Evolutionary conservation across 2,329 filamentous ascomycete genomes (phyloP), one percentile per base, ranked within the genome.

Genomic region (Penicillium hesseltinei): DNA sequence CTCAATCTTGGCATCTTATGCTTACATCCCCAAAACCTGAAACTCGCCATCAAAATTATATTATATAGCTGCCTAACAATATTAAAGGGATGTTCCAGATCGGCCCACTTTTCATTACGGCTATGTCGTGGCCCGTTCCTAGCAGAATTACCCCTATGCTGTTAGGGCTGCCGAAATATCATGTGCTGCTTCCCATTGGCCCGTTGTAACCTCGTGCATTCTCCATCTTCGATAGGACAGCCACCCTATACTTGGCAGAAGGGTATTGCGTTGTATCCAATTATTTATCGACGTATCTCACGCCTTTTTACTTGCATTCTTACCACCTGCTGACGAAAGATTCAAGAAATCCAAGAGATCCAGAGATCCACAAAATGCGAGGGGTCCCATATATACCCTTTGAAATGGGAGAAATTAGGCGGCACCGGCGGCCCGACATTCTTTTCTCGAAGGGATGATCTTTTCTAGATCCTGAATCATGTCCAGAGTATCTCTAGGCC

Each of bases 91-190:
- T 43, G 23, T 54, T 43, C 50, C 48, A 54, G 59, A 59, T 56
- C 11, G 59, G 57, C 53, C 62, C 62, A 63, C 62, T 64, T 64
- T 64, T 62, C 56, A 61, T 61, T 58, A 58, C 39, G 45, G 43
- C 51, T 39, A 60, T 54, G 58, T 49, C 47, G 56, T 63, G 60
- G 60, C 46, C 62, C 62, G 62, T 61, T 57, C 60, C 58, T 60
- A 64, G 60, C 23, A 19, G 47, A 39, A 43, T 56, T 55, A 42
- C 40, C 42, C 55, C 51, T 58, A 44, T 48, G 47, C 19, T 49
- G 33, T 60, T 58, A 51, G 43, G 42, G 51, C 55, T 54, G 42
- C 45, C 40, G 33, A 52, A 21, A 56, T 52, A 40, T 56, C 54
- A 15, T 38, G 4, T 27, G 10, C 4, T 19, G 25, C 15, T n/a